Conservation (phyloP, 495 filamentous ascomycete species). For the Aspergillus incahuasiensis region DNA sequence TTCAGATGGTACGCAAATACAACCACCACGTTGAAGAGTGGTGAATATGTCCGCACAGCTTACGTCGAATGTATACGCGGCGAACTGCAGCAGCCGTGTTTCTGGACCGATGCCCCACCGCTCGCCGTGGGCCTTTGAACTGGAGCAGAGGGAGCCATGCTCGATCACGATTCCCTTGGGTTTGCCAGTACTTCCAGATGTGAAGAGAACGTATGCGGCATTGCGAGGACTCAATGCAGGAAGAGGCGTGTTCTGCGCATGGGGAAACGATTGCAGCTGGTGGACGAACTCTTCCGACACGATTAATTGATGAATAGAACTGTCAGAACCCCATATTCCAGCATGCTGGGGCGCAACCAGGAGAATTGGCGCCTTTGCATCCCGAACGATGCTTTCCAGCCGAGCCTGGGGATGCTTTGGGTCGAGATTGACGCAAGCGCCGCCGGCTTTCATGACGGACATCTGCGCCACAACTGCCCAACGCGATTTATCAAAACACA, state of each 20-base stretch:
- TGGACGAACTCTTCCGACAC: no score
- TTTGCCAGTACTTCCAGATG: constrained; percentile 36
- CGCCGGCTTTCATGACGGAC: no score
- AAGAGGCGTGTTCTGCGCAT: neutral
- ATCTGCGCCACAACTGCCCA: no score
- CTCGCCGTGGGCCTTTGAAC: no score
- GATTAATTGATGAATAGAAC: no score
- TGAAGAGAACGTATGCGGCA: constrained; percentile 16
- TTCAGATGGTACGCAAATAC: neutral
- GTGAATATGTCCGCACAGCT: constrained; percentile 51
- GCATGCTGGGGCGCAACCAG: no score
- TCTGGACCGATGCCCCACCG: no score
- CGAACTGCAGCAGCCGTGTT: constrained; percentile 46
- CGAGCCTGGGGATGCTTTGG: no score
- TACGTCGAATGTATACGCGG: constrained; percentile 56
- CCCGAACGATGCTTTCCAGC: no score
- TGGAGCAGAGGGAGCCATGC: neutral
- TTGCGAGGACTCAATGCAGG: neutral
- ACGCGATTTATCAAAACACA: constrained; percentile 41
- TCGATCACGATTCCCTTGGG: constrained; percentile 39
- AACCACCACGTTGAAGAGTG: constrained; percentile 36
- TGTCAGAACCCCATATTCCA: no score
- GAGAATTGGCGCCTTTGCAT: no score
- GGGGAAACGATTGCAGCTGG: neutral
- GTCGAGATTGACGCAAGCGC: no score